A percentile compares a stretch with the other conserved stretches of the same genome.
phyloP scores from a whole-genome alignment of 495 filamentous ascomycete species.

The Chaetomium tenue region DNA sequence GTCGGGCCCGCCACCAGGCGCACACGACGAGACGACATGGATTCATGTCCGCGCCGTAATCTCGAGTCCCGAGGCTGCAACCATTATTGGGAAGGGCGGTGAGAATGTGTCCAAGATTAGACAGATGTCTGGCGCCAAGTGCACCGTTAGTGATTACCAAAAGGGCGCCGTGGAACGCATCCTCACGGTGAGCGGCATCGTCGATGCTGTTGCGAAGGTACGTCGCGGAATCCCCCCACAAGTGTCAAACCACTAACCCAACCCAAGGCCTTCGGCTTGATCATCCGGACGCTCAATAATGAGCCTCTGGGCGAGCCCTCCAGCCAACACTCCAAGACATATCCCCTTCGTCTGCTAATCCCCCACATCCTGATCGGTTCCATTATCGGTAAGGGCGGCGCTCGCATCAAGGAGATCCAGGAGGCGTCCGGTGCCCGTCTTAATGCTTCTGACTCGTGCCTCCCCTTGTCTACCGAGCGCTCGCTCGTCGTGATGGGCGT shows the following conservation, averaged over 20 bases:
- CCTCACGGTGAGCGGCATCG: slow-evolving; percentile 89
- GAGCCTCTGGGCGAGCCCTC: slow-evolving; percentile 84
- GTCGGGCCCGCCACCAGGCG: slow-evolving; percentile 31
- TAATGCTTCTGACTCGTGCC: slow-evolving; percentile 91
- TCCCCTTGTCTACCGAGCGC: slow-evolving; percentile 90
- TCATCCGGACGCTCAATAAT: slow-evolving; percentile 97
- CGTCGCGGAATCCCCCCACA: not conserved
- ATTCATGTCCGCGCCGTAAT: slow-evolving; percentile 96
- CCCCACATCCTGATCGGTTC: slow-evolving; percentile 97
- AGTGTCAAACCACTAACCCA: slow-evolving; percentile 4
- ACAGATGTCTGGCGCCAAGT: slow-evolving; percentile 88
- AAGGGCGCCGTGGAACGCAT: slow-evolving; percentile 96
- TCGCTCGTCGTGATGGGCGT: slow-evolving; percentile 93
- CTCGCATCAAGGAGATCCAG: slow-evolving; percentile 96
- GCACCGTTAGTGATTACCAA: slow-evolving; percentile 96
- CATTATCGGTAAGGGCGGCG: slow-evolving; percentile 95
- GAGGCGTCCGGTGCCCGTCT: slow-evolving; percentile 94
- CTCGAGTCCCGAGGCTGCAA: slow-evolving; percentile 93
- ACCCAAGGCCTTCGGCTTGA: slow-evolving; percentile 87
- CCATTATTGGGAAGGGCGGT: slow-evolving; percentile 96
- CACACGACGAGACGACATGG: slow-evolving; percentile 87
- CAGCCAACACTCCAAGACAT: slow-evolving; percentile 90
- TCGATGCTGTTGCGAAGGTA: slow-evolving; percentile 97
- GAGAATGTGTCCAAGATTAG: slow-evolving; percentile 97
- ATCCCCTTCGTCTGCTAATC: slow-evolving; percentile 90